Evolutionary conservation across 2,329 filamentous ascomycete species (phyloP).

Genomic region (Venturia carpophila): DNA sequence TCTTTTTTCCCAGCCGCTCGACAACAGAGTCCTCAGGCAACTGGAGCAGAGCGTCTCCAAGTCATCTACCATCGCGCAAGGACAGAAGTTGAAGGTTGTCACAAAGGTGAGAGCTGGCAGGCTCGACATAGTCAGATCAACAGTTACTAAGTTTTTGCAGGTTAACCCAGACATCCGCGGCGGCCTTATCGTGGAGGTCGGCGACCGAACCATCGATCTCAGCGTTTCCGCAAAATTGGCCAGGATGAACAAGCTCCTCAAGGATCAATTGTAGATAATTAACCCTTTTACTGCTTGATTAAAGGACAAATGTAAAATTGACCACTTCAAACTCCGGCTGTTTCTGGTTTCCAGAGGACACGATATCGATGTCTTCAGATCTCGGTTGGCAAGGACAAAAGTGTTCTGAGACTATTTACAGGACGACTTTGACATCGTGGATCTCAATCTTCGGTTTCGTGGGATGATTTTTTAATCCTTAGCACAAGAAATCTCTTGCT

Average conservation of each 20-base stretch:
- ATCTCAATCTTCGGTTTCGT: too few relatives aligned
- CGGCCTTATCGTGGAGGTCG: constrained; percentile 90
- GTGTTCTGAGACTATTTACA: too few relatives aligned
- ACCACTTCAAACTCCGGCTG: background rate
- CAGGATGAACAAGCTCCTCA: constrained; percentile 99
- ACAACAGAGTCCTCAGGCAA: constrained; percentile 75
- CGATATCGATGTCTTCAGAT: background rate
- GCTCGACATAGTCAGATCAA: background rate
- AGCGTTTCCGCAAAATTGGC: constrained; percentile 90
- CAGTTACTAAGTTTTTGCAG: constrained; percentile 34
- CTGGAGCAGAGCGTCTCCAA: constrained; percentile 84
- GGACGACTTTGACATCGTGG: too few relatives aligned
- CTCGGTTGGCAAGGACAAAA: too few relatives aligned
- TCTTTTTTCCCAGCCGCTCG: constrained; percentile 57
- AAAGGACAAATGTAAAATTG: constrained; percentile 5
- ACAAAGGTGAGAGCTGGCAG: constrained; percentile 59
- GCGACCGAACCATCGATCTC: constrained; percentile 96
- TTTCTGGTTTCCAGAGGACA: background rate
- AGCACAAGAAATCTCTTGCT: too few relatives aligned
- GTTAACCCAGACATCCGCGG: constrained; percentile 93
- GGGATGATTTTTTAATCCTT: too few relatives aligned
- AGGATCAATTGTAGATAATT: constrained; percentile 80
- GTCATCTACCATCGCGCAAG: constrained; percentile 77
- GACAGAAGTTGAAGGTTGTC: constrained; percentile 97
- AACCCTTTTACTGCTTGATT: background rate